Evolutionary conservation across 106 monocot genomes (phyloP).

Genomic region (Phalaenopsis aphrodite): DNA sequence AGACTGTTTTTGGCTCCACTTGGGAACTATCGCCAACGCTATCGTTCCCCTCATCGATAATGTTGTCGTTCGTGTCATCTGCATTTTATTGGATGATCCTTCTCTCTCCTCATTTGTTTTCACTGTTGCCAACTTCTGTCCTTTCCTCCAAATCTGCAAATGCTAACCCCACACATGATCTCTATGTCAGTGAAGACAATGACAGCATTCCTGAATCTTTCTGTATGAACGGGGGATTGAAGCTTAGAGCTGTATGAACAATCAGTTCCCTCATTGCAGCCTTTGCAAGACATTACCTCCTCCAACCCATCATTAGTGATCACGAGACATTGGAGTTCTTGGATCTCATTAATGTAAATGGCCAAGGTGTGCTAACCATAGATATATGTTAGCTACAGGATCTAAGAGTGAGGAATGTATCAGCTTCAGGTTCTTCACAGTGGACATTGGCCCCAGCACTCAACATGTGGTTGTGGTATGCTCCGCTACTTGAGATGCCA

Average conservation of each 20-base stretch:
- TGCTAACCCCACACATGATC: slow-evolving; percentile 1
- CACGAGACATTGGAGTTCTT: slow-evolving; percentile 60
- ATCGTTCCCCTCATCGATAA: too few relatives aligned
- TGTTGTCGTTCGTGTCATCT: too few relatives aligned
- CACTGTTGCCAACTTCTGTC: slow-evolving; percentile 52
- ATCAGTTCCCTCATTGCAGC: slow-evolving; percentile 90
- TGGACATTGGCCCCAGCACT: slow-evolving; percentile 81
- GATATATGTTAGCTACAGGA: slow-evolving; percentile 51
- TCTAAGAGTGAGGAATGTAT: slow-evolving; percentile 58
- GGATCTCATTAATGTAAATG: slow-evolving; percentile 69
- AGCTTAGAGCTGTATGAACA: slow-evolving; percentile 78
- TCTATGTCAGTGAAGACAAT: slow-evolving; percentile 14
- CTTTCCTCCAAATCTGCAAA: slow-evolving; percentile 5
- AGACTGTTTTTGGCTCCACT: slow-evolving; percentile 70
- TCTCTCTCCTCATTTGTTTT: slow-evolving; percentile 18
- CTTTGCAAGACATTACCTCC: slow-evolving; percentile 69
- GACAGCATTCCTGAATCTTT: slow-evolving; percentile 59
- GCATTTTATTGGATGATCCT: too few relatives aligned
- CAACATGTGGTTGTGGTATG: slow-evolving; percentile 73
- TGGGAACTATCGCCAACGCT: slow-evolving; percentile 20
- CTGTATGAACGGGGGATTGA: slow-evolving; percentile 57
- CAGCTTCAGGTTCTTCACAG: slow-evolving; percentile 57
- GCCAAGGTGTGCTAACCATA: slow-evolving; percentile 72
- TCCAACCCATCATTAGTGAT: slow-evolving; percentile 70
- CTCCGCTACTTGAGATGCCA: slow-evolving; percentile 64